phyloP scores from a whole-genome alignment of 2,329 filamentous ascomycete genomes.

The Pseudogymnoascus sp. region DNA sequence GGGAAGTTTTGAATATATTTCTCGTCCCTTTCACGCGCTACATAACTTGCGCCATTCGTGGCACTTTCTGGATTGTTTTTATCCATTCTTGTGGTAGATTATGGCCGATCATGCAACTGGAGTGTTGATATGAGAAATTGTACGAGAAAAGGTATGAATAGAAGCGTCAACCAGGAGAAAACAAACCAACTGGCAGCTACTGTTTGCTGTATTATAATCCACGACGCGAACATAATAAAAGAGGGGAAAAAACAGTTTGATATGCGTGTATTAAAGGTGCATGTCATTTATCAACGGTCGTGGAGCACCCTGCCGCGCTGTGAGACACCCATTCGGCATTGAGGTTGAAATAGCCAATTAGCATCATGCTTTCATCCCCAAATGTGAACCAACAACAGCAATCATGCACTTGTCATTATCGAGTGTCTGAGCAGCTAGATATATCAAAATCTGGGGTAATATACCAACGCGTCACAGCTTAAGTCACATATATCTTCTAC shows the following conservation, averaged over 20 bases:
- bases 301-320: not conserved
- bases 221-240: not conserved
- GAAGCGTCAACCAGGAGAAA: not conserved
- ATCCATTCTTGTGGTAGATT: not conserved
- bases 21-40: not conserved
- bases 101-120: not conserved
- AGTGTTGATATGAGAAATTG: not conserved
- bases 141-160: not conserved
- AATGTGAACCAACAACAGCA: not conserved
- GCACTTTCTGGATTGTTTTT: not conserved
- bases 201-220: not conserved
- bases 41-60: not conserved
- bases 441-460: not conserved
- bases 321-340: no score
- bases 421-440: not conserved
- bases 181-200: not conserved
- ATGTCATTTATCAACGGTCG: not conserved
- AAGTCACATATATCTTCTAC: not conserved
- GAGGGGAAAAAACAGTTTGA: not conserved
- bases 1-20: no score
- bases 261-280: not conserved
- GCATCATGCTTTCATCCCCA: not conserved
- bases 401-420: not conserved
- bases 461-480: not conserved
- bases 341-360: not conserved